Evolutionary conservation across 2,329 filamentous ascomycete species (phyloP), one percentile per base, ranked within the genome.

Genomic region (Fusarium setosum): DNA sequence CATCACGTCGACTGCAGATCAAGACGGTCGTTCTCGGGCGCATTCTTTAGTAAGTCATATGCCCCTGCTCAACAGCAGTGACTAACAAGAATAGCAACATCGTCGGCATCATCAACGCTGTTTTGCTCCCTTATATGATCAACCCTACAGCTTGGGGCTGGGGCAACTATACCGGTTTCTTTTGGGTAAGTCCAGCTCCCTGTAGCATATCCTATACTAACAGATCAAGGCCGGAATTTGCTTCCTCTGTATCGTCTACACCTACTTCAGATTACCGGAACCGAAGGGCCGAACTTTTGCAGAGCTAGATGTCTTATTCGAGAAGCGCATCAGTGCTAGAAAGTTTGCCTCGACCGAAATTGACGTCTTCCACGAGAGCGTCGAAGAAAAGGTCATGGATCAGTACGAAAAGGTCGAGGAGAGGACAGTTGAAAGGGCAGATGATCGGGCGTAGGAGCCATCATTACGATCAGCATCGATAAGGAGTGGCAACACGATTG

Each of bases 81-180:
- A n/a, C 44, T 47, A 23, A 47, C 44, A 65, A 44, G 67, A 55
- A 40, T 42, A 88, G 86, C 83, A 94, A 96, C 72, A 81, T 97
- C 47, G 91, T 94, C 41, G 90, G 87, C 64, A 97, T 97, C 68
- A 80, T 97, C 71, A 92, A 89, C 74, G 90, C 88, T 50, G 90
- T 97, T 4, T 78, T 97, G 37, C 96, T 93, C 0, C 94, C 94
- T 0, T 97, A 96, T 79, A 97, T 97, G 94, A 85, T 97, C 38
- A 97, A 97, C 79, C 93, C 94, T 0, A 85, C 83, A 1, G 91
- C 88, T 1, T 97, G 94, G 94, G 83, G 96, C 77, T 97, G 93
- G 94, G 84, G 88, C 59, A 96, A 96, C 79, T 96, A 87, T 71
- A 87, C 93, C 1, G 93, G 94, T 24, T 96, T 97, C 81, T 96